Conservation (phyloP, 345 rosid genomes). For the Gossypium turneri region DNA sequence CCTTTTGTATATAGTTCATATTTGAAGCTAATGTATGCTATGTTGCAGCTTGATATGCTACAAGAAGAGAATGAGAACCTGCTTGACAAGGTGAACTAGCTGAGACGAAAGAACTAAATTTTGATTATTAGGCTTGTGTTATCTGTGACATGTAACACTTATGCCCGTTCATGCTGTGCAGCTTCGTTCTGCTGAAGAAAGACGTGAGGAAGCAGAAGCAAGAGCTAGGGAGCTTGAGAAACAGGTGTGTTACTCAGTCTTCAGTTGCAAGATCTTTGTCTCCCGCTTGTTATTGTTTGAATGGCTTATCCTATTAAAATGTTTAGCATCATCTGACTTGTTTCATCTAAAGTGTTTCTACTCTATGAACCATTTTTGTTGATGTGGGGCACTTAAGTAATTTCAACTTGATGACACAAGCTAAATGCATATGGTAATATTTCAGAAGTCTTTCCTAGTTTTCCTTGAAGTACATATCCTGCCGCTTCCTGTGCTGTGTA, state of each 20-base stretch:
- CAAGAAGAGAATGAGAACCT: constrained; percentile 83
- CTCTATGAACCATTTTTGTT: neutral
- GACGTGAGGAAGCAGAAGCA: constrained; percentile 81
- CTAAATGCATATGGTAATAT: neutral
- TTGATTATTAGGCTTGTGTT: constrained; percentile 14
- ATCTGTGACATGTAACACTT: constrained; percentile 18
- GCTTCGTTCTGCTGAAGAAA: constrained; percentile 80
- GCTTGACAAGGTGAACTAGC: constrained; percentile 55
- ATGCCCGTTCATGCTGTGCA: constrained; percentile 32
- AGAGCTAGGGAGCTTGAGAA: constrained; percentile 96
- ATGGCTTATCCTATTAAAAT: neutral
- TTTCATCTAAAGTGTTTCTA: neutral
- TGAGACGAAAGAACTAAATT: neutral
- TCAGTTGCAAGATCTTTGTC: neutral
- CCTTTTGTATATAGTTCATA: constrained; percentile 19
- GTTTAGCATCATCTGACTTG: neutral
- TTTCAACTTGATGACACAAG: neutral
- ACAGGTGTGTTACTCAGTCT: constrained; percentile 50
- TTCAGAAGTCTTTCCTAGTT: neutral
- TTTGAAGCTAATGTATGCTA: constrained; percentile 26
- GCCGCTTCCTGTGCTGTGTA: neutral
- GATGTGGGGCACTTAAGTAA: neutral
- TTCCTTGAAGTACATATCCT: neutral
- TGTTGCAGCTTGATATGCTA: constrained; percentile 89
- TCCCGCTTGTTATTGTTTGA: neutral